Evolutionary conservation across 495 filamentous ascomycete genomes (phyloP).

Genomic region (Penicillium taxi): DNA sequence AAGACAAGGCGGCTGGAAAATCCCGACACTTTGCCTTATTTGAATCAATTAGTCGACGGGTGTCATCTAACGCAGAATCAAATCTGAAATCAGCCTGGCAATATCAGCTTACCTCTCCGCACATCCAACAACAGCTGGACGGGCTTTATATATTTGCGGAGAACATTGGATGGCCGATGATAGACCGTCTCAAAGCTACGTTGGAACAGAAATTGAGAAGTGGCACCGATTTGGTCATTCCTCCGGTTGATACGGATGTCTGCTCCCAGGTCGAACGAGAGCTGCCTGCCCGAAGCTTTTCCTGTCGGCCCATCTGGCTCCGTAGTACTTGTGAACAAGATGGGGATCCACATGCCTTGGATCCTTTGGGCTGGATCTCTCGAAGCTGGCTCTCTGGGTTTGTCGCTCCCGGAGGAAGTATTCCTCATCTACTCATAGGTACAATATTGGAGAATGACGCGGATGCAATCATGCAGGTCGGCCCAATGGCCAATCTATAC

Average conservation of each 20-base stretch:
- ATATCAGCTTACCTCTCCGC: conserved; percentile 30
- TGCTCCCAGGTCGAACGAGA: conserved; percentile 12
- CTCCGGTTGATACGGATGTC: conserved; percentile 1
- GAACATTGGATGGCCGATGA: conserved; percentile 42
- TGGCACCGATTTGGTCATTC: conserved; percentile 7
- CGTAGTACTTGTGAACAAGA: conserved; percentile 9
- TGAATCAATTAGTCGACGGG: conserved; percentile 20
- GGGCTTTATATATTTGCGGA: conserved; percentile 45
- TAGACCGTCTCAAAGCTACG: conserved; percentile 26
- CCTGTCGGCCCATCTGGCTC: conserved; percentile 24
- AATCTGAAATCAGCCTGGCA: conserved; percentile 28
- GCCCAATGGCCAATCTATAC: conserved; percentile 61
- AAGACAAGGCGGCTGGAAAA: conserved; percentile 21
- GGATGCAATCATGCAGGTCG: conserved; percentile 55
- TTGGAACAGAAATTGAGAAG: conserved; percentile 11
- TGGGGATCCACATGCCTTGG: conserved; percentile 8
- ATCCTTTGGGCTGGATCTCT: conserved; percentile 64
- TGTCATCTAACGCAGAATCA: conserved; percentile 6
- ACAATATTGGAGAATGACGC: conserved; percentile 70
- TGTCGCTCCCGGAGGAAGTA: conserved; percentile 64
- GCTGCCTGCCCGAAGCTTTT: conserved; percentile 25
- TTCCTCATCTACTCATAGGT: conserved; percentile 70
- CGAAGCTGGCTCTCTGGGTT: conserved; percentile 72
- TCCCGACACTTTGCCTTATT: conserved; percentile 19
- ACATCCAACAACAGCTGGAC: conserved; percentile 38